Evolutionary conservation across 257 asterid species (phyloP).

Genomic region (Parsonsia alboflavescens): DNA sequence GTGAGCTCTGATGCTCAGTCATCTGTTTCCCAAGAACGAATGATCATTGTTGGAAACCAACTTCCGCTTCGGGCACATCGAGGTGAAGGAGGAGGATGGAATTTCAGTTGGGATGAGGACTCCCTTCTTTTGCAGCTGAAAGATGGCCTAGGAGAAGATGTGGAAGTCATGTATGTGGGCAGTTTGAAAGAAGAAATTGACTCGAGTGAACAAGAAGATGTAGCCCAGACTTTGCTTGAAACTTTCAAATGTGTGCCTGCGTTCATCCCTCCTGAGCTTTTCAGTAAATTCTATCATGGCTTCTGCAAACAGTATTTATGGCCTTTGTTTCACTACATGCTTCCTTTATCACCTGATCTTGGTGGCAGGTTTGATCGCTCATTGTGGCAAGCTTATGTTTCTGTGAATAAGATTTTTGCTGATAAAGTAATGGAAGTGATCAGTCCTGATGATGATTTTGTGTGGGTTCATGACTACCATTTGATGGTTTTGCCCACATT

Average conservation of each 20-base stretch:
- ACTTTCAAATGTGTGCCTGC: conserved; percentile 84
- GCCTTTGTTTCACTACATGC: conserved; percentile 95
- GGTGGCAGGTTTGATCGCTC: conserved; percentile 85
- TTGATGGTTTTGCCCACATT: conserved; percentile 84
- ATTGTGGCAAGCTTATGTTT: conserved; percentile 83
- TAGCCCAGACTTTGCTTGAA: conserved; percentile 73
- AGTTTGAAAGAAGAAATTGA: conserved; percentile 70
- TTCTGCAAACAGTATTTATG: conserved; percentile 82
- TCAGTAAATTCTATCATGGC: conserved; percentile 76
- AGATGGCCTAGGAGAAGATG: conserved; percentile 80
- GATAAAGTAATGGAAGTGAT: conserved; percentile 93
- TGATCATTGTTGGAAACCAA: conserved; percentile 76
- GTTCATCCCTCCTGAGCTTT: conserved; percentile 67
- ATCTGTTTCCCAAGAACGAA: conserved; percentile 62
- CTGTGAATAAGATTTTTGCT: conserved; percentile 80
- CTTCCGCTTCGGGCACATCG: conserved; percentile 64
- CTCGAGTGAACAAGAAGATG: conserved; percentile 58
- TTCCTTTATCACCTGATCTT: conserved; percentile 83
- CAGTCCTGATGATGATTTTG: conserved; percentile 76
- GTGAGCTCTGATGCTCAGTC: conserved; percentile 73
- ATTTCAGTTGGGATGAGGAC: conserved; percentile 83
- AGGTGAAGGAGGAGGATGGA: conserved; percentile 49
- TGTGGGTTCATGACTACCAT: conserved; percentile 92
- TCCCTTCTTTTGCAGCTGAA: conserved; percentile 78
- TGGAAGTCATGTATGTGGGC: conserved; percentile 74